Percentiles rank a stretch among this genome's conserved stretches.
Conservation (phyloP, 805 yeast genomes). For the Huiozyma sinensis region DNA sequence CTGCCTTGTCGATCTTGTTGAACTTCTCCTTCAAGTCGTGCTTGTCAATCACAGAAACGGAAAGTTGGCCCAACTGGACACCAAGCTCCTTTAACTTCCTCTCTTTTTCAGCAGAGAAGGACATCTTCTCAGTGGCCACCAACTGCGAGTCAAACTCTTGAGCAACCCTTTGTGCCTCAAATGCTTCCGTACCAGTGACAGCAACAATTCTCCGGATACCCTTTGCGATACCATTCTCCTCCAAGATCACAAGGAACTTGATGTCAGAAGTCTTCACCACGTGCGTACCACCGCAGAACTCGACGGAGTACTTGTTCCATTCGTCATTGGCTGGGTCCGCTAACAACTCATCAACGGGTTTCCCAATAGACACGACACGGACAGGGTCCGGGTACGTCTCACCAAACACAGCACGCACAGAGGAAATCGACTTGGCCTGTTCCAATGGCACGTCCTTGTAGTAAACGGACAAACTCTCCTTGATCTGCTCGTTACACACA, state of each 20-base stretch:
- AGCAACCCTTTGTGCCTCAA: slow-evolving; percentile 81
- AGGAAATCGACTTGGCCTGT: slow-evolving; percentile 61
- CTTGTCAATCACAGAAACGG: slow-evolving; percentile 75
- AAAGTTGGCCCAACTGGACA: slow-evolving; percentile 70
- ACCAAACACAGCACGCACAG: slow-evolving; percentile 96
- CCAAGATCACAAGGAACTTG: slow-evolving; percentile 78
- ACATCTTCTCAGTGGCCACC: slow-evolving; percentile 47
- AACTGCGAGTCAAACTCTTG: slow-evolving; percentile 54
- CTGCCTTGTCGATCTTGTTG: slow-evolving; percentile 67
- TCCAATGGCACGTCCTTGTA: slow-evolving; percentile 73
- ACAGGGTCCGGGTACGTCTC: slow-evolving; percentile 99
- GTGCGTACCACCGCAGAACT: slow-evolving; percentile 99
- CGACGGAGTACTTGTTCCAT: slow-evolving; percentile 76
- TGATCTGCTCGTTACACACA: slow-evolving; percentile 61
- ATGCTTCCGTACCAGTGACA: slow-evolving; percentile 86
- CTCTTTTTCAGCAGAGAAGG: slow-evolving; percentile 72
- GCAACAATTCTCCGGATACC: slow-evolving; percentile 98
- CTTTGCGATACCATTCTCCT: slow-evolving; percentile 96
- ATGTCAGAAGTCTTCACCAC: slow-evolving; percentile 88
- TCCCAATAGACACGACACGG: slow-evolving; percentile 93
- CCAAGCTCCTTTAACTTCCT: slow-evolving; percentile 72
- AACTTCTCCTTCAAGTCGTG: slow-evolving; percentile 65
- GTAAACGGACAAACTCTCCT: slow-evolving; percentile 60
- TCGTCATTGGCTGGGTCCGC: slow-evolving; percentile 57
- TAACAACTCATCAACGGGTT: slow-evolving; percentile 71